These are phyloP conservation scores for Nothophaeocryptopus gaeumannii DNA, from an alignment of 2,329 filamentous ascomycete species.

Conservation along the genomic window DNA sequence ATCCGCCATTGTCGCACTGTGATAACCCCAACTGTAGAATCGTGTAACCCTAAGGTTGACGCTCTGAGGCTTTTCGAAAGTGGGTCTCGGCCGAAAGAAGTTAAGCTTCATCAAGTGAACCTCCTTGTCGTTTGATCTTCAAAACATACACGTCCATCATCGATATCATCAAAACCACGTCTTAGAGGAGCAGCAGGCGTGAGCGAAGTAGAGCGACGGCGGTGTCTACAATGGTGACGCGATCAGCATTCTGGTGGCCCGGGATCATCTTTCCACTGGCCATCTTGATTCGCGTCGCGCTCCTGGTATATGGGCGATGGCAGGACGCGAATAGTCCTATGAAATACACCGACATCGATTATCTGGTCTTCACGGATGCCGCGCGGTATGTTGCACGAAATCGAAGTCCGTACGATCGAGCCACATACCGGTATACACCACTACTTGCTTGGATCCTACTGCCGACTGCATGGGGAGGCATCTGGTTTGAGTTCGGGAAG, in stretches of 20 bases:
- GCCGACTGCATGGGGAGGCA: conserved; percentile 65
- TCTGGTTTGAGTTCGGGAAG: conserved; percentile 82
- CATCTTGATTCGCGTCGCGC: conserved; percentile 63
- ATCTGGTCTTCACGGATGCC: conserved; percentile 96
- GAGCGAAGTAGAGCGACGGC: too few relatives aligned
- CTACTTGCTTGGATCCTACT: conserved; percentile 86
- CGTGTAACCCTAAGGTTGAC: too few relatives aligned
- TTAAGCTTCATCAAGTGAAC: too few relatives aligned
- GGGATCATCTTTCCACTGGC: conserved; percentile 43
- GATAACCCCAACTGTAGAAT: too few relatives aligned
- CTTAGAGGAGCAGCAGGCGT: too few relatives aligned
- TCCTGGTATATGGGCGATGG: conserved; percentile 85
- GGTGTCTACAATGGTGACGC: not conserved
- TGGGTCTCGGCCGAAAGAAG: too few relatives aligned
- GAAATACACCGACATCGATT: conserved; percentile 99
- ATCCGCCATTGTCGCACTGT: too few relatives aligned
- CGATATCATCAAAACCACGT: too few relatives aligned
- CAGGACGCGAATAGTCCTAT: conserved; percentile 89
- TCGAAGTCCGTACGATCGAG: conserved; percentile 76
- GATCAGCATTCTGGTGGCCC: conserved; percentile 24
- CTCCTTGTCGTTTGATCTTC: too few relatives aligned
- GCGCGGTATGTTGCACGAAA: conserved; percentile 70
- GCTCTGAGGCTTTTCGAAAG: too few relatives aligned
- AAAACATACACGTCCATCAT: too few relatives aligned
- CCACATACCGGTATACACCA: conserved; percentile 96